Evolutionary conservation across 495 filamentous ascomycete genomes (phyloP), one percentile per base, ranked within the genome.

Genomic region (Jackrogersella multiformis): DNA sequence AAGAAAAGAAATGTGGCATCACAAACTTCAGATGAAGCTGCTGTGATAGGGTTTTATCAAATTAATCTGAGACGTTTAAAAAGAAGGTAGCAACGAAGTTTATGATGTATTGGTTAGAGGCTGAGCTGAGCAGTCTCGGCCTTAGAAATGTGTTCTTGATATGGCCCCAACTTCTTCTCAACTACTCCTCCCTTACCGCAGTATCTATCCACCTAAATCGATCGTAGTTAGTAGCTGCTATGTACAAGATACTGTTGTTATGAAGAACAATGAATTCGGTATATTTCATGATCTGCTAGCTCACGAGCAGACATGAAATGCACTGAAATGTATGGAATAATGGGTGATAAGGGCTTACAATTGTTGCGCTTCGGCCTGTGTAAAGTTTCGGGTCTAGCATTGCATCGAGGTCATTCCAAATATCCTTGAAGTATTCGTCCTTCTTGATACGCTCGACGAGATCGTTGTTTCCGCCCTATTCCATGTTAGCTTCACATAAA

Each of bases 371-470:
- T 23, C 88, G 78, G 32, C 92, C 90, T 62, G 89, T 89, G 73
- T 93, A 96, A 41, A 86, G 84, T 56, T 77, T 76, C 1, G 90
- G 87, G 62, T 92, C 87, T 39, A 96, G 81, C 77, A 98, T 82
- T 48, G 69, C 73, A 61, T 96, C 92, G 36, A 97, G 81, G 58
- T 97, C 87, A 48, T 69, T 80, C 78, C 87, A 84, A 59, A 98
- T 89, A n/a, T 92, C 89, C 72, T 84, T 79, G 82, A 99, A 97
- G 84, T 92, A 97, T 45, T 85, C 78, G 15, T 83, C 85, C 57
- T 79, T 82, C 77, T 87, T 88, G 74, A 97, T 92, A 13, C 93
- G 84, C 65, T 91, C 87, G 51, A 97, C 85, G 4, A 99, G 82
- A 77, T 97, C 93, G 74, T 97, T 97, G 78, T 59, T 87, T 15